Percentiles rank a stretch among this genome's conserved stretches.
Evolutionary conservation across 257 asterid species (phyloP).

Genomic region (Cruciata laevipes): DNA sequence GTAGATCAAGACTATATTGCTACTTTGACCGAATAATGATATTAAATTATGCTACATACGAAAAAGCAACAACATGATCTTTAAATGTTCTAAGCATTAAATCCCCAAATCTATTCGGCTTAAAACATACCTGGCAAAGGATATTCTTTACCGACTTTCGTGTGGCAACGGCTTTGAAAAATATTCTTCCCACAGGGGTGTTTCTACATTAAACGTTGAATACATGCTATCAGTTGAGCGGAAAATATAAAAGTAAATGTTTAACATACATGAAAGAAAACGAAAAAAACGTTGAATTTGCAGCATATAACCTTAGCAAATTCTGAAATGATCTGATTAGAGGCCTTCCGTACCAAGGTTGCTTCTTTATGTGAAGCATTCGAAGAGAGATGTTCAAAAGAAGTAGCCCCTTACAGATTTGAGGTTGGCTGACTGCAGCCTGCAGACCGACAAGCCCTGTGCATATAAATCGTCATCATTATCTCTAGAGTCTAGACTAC

Average conservation of each 20-base stretch:
- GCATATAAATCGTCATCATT: conserved; percentile 2
- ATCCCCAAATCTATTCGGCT: neutral
- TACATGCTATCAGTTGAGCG: conserved; percentile 2
- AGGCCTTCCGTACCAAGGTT: conserved; percentile 83
- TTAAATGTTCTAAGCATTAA: neutral
- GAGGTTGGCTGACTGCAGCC: conserved; percentile 71
- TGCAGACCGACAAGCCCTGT: conserved; percentile 94
- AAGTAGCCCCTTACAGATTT: conserved; percentile 66
- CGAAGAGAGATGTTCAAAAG: conserved; percentile 85
- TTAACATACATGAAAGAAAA: neutral
- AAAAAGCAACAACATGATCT: neutral
- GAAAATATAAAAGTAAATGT: neutral
- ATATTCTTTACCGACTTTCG: conserved; percentile 73
- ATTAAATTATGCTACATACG: neutral
- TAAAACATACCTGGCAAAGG: conserved; percentile 62
- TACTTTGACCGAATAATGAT: too few species aligned
- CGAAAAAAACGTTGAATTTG: neutral
- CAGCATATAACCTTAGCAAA: conserved; percentile 51
- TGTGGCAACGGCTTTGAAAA: conserved; percentile 70
- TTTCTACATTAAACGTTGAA: conserved; percentile 36
- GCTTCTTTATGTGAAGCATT: conserved; percentile 87
- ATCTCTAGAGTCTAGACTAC: neutral
- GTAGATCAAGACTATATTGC: neutral
- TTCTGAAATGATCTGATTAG: conserved; percentile 74
- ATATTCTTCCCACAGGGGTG: conserved; percentile 66